Percentiles rank a stretch among this genome's conserved stretches.
These are phyloP conservation scores for Avena atlantica DNA, from an alignment of 176 grass and related monocot species.

Conservation along the genomic window DNA sequence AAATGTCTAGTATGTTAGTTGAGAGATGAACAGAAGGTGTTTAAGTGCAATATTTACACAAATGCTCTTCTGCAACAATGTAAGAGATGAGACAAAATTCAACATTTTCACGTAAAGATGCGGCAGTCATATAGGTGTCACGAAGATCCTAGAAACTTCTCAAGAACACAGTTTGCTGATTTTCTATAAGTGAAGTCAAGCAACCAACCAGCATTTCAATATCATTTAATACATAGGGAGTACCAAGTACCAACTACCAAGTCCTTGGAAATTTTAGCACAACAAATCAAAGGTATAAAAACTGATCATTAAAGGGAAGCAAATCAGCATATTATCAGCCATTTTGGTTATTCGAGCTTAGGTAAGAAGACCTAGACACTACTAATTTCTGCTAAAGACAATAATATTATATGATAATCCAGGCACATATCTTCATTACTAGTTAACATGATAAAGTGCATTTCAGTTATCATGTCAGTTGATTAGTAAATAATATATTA, in stretches of 20 bases:
- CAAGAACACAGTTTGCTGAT: not conserved
- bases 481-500: conserved; percentile 7
- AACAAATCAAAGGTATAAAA: not conserved
- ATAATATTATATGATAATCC: conserved; percentile 3
- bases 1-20: conserved; percentile 15
- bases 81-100: conserved; percentile 16
- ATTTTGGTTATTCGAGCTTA: conserved; percentile 2
- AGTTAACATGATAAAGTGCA: not conserved
- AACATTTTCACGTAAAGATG: conserved; percentile 12
- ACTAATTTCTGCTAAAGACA: conserved; percentile 10
- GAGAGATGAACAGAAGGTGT: conserved; percentile 24
- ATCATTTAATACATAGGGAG: not conserved
- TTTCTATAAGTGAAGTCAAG: conserved; percentile 13
- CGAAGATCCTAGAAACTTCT: conserved; percentile 25
- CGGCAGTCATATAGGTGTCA: not conserved
- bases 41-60: not conserved
- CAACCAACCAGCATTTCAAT: not conserved
- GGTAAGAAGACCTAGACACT: not conserved
- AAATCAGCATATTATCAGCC: conserved; percentile 4
- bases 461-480: conserved; percentile 27
- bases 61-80: not conserved
- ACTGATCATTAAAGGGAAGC: not conserved
- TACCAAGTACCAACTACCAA: not conserved
- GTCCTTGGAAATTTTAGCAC: conserved; percentile 1
- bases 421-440: conserved; percentile 19